phyloP scores from a whole-genome alignment of 306 rosid genomes.

The Prinsepia uniflora region DNA sequence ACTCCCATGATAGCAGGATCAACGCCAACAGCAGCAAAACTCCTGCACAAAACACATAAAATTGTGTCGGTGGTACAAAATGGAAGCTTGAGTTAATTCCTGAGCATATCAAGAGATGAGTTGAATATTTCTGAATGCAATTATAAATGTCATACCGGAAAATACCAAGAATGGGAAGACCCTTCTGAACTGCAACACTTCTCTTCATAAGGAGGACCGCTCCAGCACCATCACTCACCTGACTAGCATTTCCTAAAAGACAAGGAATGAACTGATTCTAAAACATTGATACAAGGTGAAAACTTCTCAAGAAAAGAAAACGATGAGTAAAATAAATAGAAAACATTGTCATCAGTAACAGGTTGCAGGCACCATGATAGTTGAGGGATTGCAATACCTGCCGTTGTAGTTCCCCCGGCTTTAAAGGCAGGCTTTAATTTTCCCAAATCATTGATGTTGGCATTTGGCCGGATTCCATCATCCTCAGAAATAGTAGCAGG shows the following conservation, averaged over 20 bases:
- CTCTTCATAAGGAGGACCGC: constrained; percentile 96
- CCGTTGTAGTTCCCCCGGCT: constrained; percentile 78
- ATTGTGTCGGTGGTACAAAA: constrained; percentile 11
- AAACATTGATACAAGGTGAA: background rate
- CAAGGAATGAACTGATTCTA: background rate
- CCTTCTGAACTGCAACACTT: constrained; percentile 67
- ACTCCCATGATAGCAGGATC: constrained; percentile 94
- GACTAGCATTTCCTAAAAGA: constrained; percentile 83
- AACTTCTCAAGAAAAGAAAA: background rate
- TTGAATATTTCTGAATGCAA: background rate
- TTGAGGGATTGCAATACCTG: constrained; percentile 41
- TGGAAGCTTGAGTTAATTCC: background rate
- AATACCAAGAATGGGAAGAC: constrained; percentile 78
- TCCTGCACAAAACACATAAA: constrained; percentile 47
- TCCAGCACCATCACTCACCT: constrained; percentile 89
- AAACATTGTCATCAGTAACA: constrained; percentile 11
- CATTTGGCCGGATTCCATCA: constrained; percentile 70
- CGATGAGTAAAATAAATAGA: background rate
- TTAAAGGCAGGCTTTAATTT: constrained; percentile 83
- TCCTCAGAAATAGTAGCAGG: constrained; percentile 59
- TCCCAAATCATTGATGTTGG: constrained; percentile 58
- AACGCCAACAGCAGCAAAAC: constrained; percentile 87
- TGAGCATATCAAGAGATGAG: background rate
- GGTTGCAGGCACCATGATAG: constrained; percentile 14
- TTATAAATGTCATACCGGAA: constrained; percentile 48